Evolutionary conservation across 106 monocot genomes (phyloP).

Genomic region (Phalaenopsis equestris): DNA sequence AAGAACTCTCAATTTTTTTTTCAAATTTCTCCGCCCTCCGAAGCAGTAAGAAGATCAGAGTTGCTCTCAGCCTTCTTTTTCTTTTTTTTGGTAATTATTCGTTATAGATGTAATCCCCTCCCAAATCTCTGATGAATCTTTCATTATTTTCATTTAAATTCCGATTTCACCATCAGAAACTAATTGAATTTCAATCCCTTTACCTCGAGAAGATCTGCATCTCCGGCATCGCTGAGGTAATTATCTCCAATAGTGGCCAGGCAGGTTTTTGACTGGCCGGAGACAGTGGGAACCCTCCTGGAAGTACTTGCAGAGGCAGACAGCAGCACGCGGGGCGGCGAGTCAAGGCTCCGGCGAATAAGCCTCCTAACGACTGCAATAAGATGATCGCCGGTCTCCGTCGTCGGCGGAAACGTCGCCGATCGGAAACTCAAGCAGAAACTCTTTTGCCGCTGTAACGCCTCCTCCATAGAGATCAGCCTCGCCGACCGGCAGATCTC

Average conservation of each 20-base stretch:
- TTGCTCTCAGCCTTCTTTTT: too few relatives aligned
- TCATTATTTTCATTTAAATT: too few relatives aligned
- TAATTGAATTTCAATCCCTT: not conserved
- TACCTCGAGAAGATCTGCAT: not conserved
- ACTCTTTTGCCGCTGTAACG: conserved; percentile 24
- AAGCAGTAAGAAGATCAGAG: too few relatives aligned
- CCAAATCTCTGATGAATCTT: not conserved
- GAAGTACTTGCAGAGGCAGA: not conserved
- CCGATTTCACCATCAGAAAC: too few relatives aligned
- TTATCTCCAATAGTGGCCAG: not conserved
- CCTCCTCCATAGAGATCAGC: conserved; percentile 38
- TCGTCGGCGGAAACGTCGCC: conserved; percentile 8
- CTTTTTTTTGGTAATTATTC: too few relatives aligned
- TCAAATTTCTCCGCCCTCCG: too few relatives aligned
- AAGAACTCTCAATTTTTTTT: too few relatives aligned
- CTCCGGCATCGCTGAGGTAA: not conserved
- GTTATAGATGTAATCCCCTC: not conserved
- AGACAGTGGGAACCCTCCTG: not conserved
- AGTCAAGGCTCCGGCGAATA: conserved; percentile 23
- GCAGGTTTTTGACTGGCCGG: not conserved
- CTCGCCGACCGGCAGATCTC: conserved; percentile 22
- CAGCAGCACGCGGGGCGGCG: not conserved
- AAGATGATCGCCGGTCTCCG: conserved; percentile 13
- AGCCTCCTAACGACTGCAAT: conserved; percentile 29
- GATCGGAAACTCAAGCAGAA: conserved; percentile 20